Evolutionary conservation across 805 yeast genomes (phyloP), one percentile per base, ranked within the genome.

Genomic region (Vanderwaltozyma polyspora): DNA sequence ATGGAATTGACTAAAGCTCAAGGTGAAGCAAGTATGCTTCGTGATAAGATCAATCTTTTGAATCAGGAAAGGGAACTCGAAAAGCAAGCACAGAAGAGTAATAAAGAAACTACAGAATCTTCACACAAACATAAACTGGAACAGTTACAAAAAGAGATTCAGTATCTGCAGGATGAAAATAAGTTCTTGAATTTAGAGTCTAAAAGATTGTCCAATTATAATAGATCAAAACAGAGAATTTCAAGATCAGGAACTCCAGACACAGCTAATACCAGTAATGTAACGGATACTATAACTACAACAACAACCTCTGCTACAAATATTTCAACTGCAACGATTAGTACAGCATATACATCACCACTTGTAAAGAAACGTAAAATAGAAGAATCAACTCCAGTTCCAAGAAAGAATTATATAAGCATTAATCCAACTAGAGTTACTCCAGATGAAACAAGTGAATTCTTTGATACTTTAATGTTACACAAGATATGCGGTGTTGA

Each of bases 1-100:
- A 48, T 34, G 30, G 60, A 60, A 27, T 42, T 75, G n/a, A 64
- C 62, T 35, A 59, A 67, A 24, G 79, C 83, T 5, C 72, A 71
- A 36, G 96, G 96, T 3, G 95, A 87, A 49, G 76, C 82, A 25
- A 76, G 91, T 11, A 76, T 86, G 24, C 62, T 87, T 13, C 63
- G 93, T 35, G 73, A 78, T 8, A 83, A 76, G 45, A 58, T 81
- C 15, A 59, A 67, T 15, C 66, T 68, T 28, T 40, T 71, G 3
- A 70, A 68, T 33, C 49, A 49, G 18, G 63, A 60, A 32, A 60
- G 60, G 28, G 59, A 59, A 5, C 55, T 53, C 2, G 76, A 71
- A 41, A 47, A 60, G 18, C 39, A 46, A 22, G 38, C 37, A 6
- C 58, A 57, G 33, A 39, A 41, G 4, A 41, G 46, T 5, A 55